Evolutionary conservation across 768 basidiomycete species (phyloP).

Genomic region (Tulasnella sp.): DNA sequence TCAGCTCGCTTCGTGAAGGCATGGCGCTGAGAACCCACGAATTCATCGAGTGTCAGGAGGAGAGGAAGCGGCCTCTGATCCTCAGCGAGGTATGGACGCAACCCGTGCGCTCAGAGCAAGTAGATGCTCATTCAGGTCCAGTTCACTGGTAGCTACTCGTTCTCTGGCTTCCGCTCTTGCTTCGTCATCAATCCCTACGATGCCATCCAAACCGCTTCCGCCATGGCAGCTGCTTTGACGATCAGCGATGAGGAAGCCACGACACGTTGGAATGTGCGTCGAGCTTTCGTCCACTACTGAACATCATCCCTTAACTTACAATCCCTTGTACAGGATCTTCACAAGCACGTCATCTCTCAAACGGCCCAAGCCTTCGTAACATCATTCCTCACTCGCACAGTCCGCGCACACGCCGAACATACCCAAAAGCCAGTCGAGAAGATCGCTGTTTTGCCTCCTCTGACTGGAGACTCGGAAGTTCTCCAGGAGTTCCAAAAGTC

Average conservation of each 20-base stretch:
- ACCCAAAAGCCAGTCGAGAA: slow-evolving; percentile 39
- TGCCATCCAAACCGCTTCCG: slow-evolving; percentile 73
- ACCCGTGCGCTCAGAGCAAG: not conserved
- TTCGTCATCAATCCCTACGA: slow-evolving; percentile 87
- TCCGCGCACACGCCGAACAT: slow-evolving; percentile 72
- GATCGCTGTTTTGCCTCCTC: slow-evolving; percentile 24
- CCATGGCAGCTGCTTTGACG: slow-evolving; percentile 71
- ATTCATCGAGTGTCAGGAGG: slow-evolving; percentile 75
- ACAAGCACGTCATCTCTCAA: slow-evolving; percentile 80
- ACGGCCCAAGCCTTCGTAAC: slow-evolving; percentile 81
- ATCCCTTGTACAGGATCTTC: slow-evolving; percentile 53
- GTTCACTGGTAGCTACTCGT: slow-evolving; percentile 85
- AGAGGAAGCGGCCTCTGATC: slow-evolving; percentile 61
- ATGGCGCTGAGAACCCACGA: slow-evolving; percentile 65
- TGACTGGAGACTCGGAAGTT: slow-evolving; percentile 13
- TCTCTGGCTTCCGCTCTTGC: slow-evolving; percentile 81
- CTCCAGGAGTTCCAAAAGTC: slow-evolving; percentile 66
- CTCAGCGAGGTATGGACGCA: slow-evolving; percentile 61
- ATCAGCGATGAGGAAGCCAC: slow-evolving; percentile 71
- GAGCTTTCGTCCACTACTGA: not conserved
- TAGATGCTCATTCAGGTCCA: slow-evolving; percentile 36
- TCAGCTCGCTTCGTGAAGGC: slow-evolving; percentile 79
- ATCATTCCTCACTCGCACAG: slow-evolving; percentile 68
- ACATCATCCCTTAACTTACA: not conserved
- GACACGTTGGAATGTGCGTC: slow-evolving; percentile 68